A percentile compares a stretch with the other conserved stretches of the same genome.
Evolutionary conservation across 441 rosid genomes (phyloP).

Genomic region (Hura crepitans): DNA sequence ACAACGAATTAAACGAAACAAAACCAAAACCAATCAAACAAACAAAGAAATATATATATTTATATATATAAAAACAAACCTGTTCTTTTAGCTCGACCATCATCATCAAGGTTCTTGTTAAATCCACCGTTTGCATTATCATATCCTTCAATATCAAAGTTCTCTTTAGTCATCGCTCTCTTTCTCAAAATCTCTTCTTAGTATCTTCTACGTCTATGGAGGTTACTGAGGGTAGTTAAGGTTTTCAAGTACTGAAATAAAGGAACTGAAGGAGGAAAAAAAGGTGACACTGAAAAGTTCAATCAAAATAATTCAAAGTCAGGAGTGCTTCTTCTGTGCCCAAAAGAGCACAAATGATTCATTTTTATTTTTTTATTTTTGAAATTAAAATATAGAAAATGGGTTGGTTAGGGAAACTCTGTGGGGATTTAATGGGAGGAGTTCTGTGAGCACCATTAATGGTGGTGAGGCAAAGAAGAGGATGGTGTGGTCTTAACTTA

Average conservation of each 20-base stretch:
- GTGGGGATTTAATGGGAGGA: too few species aligned
- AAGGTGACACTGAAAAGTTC: too few species aligned
- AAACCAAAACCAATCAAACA: not conserved
- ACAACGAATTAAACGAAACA: not conserved
- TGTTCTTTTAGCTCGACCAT: slow-evolving; percentile 46
- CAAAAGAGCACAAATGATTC: too few species aligned
- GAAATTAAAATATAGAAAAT: not conserved
- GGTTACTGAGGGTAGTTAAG: not conserved
- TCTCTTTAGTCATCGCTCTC: slow-evolving; percentile 37
- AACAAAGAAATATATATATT: not conserved
- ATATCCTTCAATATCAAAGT: slow-evolving; percentile 36
- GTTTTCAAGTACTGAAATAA: not conserved
- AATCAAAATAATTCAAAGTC: too few species aligned
- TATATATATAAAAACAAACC: slow-evolving; percentile 36
- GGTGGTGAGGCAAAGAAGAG: slow-evolving; percentile 1
- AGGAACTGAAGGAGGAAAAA: too few species aligned
- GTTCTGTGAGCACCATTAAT: slow-evolving; percentile 10
- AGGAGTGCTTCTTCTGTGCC: too few species aligned
- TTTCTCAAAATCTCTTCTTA: slow-evolving; percentile 23
- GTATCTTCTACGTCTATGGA: too few species aligned
- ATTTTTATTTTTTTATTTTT: not conserved
- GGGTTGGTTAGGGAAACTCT: not conserved
- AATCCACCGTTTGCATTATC: slow-evolving; percentile 20
- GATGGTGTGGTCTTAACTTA: not conserved
- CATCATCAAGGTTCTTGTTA: slow-evolving; percentile 50